Evolutionary conservation across 768 basidiomycete genomes (phyloP).

Genomic region (Leccinellum rugosiceps): DNA sequence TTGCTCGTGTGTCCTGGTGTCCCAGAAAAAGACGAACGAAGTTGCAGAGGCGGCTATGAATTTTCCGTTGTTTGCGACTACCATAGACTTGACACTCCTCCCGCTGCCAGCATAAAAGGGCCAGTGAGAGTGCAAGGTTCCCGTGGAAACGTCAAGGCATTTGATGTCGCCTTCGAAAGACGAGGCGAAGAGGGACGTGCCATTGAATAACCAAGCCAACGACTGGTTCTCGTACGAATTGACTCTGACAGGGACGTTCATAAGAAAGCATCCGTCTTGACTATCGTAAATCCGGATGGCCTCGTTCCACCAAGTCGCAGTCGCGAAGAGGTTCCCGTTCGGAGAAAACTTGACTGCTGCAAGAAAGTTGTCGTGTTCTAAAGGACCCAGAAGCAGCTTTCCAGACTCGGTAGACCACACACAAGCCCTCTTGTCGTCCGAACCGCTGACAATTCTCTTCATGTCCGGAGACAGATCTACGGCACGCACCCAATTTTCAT

Average conservation of each 20-base stretch:
- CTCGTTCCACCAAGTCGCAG: slow-evolving; percentile 13
- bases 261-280: slow-evolving; percentile 2
- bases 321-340: slow-evolving; percentile 7
- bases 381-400: slow-evolving; percentile 6
- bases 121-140: background rate
- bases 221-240: slow-evolving; percentile 10
- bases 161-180: slow-evolving; percentile 10
- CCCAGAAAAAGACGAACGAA: slow-evolving; percentile 10
- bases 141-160: slow-evolving; percentile 1
- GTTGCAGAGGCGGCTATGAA: slow-evolving; percentile 5
- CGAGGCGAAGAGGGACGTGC: slow-evolving; percentile 3
- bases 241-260: slow-evolving; percentile 8
- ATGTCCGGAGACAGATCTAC: slow-evolving; percentile 16
- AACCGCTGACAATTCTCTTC: slow-evolving; percentile 7
- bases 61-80: slow-evolving; percentile 7
- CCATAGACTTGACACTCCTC: slow-evolving; percentile 1
- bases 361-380: slow-evolving; percentile 5
- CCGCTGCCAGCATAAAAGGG: background rate
- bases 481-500: slow-evolving; percentile 10
- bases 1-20: background rate
- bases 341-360: slow-evolving; percentile 14
- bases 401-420: slow-evolving; percentile 9
- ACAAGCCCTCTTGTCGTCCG: slow-evolving; percentile 10
- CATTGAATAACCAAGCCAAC: slow-evolving; percentile 5
- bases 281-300: slow-evolving; percentile 12